phyloP scores from a whole-genome alignment of 805 yeast genomes.

The Candida chauliodis region DNA sequence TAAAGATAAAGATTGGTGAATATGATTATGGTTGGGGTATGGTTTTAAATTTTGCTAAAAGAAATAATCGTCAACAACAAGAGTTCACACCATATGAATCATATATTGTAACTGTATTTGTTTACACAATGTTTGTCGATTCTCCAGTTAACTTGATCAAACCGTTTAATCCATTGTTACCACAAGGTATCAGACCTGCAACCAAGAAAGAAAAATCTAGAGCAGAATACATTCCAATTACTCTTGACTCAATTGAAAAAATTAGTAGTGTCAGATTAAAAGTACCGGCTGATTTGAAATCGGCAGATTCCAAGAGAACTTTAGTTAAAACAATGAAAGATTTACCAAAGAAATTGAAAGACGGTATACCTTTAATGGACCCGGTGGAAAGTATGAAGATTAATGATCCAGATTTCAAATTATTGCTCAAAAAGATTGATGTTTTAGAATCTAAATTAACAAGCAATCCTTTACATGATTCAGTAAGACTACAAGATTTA shows the following conservation, averaged over 20 bases:
- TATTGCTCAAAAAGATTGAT: constrained; percentile 71
- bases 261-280: constrained; percentile 79
- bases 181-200: constrained; percentile 88
- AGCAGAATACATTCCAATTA: constrained; percentile 79
- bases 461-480: constrained; percentile 63
- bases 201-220: constrained; percentile 64
- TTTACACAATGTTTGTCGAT: constrained; percentile 72
- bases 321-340: constrained; percentile 73
- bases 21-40: constrained; percentile 96
- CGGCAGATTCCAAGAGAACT: constrained; percentile 53
- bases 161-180: constrained; percentile 71
- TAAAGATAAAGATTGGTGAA: constrained; percentile 59
- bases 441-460: constrained; percentile 73
- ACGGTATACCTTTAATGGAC: constrained; percentile 87
- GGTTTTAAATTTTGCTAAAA: constrained; percentile 71
- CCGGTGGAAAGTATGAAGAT: constrained; percentile 93
- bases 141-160: constrained; percentile 81
- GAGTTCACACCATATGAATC: constrained; percentile 81
- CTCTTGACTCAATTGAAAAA: constrained; percentile 68
- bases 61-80: constrained; percentile 54
- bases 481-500: constrained; percentile 57
- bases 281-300: constrained; percentile 72
- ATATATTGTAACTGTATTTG: constrained; percentile 80
- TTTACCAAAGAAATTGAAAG: constrained; percentile 78
- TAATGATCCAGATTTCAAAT: constrained; percentile 71